Conservation (phyloP, 2,329 filamentous ascomycete genomes). For the Grosmannia huntii region DNA sequence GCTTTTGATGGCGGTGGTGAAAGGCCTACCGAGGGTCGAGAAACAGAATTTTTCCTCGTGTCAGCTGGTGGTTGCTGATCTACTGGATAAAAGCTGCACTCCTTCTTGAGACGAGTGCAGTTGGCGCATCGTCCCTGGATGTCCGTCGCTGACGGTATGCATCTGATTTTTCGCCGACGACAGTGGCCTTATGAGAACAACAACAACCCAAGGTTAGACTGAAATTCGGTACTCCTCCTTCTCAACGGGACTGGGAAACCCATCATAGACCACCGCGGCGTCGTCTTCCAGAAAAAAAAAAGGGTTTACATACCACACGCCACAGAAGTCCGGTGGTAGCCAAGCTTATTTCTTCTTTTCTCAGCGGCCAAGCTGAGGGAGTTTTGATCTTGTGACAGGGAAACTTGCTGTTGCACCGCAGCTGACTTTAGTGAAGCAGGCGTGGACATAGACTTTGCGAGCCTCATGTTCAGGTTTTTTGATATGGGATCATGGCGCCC, state of each 20-base stretch:
- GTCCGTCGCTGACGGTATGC: slow-evolving; percentile 64
- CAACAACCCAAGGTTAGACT: background rate
- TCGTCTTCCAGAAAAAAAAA: no score
- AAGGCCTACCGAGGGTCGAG: slow-evolving; percentile 24
- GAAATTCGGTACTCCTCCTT: background rate
- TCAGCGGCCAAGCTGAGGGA: slow-evolving; percentile 28
- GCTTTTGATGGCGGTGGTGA: background rate
- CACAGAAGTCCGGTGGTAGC: slow-evolving; percentile 89
- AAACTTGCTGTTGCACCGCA: slow-evolving; percentile 11
- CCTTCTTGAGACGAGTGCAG: slow-evolving; percentile 87
- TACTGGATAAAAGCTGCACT: slow-evolving; percentile 85
- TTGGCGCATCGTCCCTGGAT: slow-evolving; percentile 70
- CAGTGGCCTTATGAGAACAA: slow-evolving; percentile 57
- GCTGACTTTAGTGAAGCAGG: slow-evolving; percentile 24
- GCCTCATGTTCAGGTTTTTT: slow-evolving; percentile 26
- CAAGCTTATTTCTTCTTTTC: slow-evolving; percentile 72
- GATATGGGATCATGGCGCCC: slow-evolving; percentile 25
- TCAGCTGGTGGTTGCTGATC: slow-evolving; percentile 55
- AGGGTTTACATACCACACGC: slow-evolving; percentile 67
- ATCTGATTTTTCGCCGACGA: slow-evolving; percentile 85
- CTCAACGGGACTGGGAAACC: no score
- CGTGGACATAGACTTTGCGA: slow-evolving; percentile 37
- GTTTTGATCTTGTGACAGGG: slow-evolving; percentile 19
- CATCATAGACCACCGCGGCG: no score
- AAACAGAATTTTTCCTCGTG: slow-evolving; percentile 27